These are phyloP conservation scores for Helenozyma rhizophorensis DNA, from an alignment of 805 yeast genomes.

Conservation along the genomic window DNA sequence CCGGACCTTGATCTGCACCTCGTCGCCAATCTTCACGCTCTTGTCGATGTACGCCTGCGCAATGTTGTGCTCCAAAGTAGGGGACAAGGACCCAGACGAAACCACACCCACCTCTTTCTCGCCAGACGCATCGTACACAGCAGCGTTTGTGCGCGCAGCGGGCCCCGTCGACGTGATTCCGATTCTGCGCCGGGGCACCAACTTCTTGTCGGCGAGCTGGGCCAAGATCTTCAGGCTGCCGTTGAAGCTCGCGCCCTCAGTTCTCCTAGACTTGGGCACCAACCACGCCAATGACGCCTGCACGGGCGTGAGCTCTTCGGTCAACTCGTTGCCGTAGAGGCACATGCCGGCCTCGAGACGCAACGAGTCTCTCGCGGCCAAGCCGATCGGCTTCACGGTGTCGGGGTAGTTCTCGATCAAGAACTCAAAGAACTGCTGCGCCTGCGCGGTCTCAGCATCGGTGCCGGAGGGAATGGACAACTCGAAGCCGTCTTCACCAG, in stretches of 20 bases:
- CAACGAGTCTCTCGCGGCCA: constrained; percentile 96
- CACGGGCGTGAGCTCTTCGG: constrained; percentile 75
- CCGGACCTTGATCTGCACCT: constrained; percentile 70
- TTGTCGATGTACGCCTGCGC: constrained; percentile 88
- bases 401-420: constrained; percentile 50
- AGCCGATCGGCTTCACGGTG: constrained; percentile 78
- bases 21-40: constrained; percentile 69
- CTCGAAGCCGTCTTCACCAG: constrained; percentile 98
- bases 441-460: constrained; percentile 37
- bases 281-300: constrained; percentile 91
- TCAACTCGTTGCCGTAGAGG: constrained; percentile 88
- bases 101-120: constrained; percentile 49
- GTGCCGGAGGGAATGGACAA: constrained; percentile 60
- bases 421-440: constrained; percentile 57
- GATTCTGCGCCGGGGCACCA: constrained; percentile 56
- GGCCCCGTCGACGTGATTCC: constrained; percentile 81
- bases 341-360: constrained; percentile 99
- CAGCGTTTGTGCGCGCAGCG: constrained; percentile 81
- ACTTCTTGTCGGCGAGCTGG: constrained; percentile 65
- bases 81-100: constrained; percentile 60
- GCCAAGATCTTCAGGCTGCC: constrained; percentile 67
- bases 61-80: constrained; percentile 68
- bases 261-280: constrained; percentile 74
- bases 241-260: constrained; percentile 51
- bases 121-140: constrained; percentile 54